phyloP scores from a whole-genome alignment of 169 alveolate species.

The Perkinsus marinus region DNA sequence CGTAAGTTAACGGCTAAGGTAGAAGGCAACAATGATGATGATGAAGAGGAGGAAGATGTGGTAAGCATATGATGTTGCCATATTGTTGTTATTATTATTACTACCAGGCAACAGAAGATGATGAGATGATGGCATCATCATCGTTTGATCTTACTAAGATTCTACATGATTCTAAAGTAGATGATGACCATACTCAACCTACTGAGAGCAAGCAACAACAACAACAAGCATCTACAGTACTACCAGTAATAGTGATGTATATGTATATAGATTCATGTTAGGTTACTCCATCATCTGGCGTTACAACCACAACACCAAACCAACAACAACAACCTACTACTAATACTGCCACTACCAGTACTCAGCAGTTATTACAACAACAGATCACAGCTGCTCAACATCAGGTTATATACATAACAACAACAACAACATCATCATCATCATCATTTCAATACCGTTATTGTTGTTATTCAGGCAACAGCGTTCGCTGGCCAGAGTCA shows the following conservation, averaged over 20 bases:
- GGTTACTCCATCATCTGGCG: background rate
- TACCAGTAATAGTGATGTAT: background rate
- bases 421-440: no score
- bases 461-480: no score
- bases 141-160: background rate
- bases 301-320: background rate
- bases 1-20: background rate
- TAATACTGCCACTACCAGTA: no score
- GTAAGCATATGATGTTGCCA: background rate
- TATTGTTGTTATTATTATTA: background rate
- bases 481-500: no score
- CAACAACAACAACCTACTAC: background rate
- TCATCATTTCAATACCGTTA: no score
- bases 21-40: background rate
- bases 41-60: background rate
- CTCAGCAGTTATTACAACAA: background rate
- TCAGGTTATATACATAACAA: no score
- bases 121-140: background rate
- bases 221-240: background rate
- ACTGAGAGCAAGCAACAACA: background rate
- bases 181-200: background rate
- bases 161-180: no score
- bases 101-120: background rate
- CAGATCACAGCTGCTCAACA: background rate
- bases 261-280: background rate